These are phyloP conservation scores for Teratosphaeria pseudoeucalypti DNA, from an alignment of 2,329 filamentous ascomycete species.

Conservation along the genomic window DNA sequence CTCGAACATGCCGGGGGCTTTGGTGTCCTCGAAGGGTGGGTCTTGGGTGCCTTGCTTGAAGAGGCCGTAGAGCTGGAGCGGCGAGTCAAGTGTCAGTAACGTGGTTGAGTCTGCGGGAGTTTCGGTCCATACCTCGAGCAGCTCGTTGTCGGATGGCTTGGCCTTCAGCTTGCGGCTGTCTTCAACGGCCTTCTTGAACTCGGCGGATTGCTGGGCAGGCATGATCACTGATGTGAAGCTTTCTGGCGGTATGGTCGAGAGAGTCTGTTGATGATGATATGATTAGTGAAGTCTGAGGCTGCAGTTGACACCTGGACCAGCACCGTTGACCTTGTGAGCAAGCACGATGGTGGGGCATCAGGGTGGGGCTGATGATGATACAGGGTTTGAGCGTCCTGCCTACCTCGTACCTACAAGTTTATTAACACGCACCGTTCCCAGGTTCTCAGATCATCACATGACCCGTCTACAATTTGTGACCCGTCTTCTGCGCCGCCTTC, in stretches of 20 bases:
- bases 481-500: conserved; percentile 33
- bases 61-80: conserved; percentile 43
- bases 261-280: neutral
- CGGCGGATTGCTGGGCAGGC: conserved; percentile 36
- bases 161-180: conserved; percentile 59
- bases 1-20: conserved; percentile 58
- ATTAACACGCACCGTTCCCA: no score
- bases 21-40: conserved; percentile 25
- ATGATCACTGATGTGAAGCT: conserved; percentile 2
- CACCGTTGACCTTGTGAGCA: neutral
- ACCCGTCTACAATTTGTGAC: conserved; percentile 19
- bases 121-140: conserved; percentile 43
- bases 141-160: conserved; percentile 54
- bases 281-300: neutral
- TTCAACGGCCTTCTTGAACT: conserved; percentile 68
- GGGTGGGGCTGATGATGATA: neutral
- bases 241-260: neutral
- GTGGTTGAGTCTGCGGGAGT: neutral
- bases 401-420: neutral
- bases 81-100: neutral
- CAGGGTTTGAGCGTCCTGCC: neutral
- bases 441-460: no score
- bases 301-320: neutral
- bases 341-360: neutral
- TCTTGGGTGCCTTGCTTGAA: conserved; percentile 37